These are phyloP conservation scores for Pseudonectria foliicola DNA, from an alignment of 2,329 filamentous ascomycete species.

Conservation along the genomic window DNA sequence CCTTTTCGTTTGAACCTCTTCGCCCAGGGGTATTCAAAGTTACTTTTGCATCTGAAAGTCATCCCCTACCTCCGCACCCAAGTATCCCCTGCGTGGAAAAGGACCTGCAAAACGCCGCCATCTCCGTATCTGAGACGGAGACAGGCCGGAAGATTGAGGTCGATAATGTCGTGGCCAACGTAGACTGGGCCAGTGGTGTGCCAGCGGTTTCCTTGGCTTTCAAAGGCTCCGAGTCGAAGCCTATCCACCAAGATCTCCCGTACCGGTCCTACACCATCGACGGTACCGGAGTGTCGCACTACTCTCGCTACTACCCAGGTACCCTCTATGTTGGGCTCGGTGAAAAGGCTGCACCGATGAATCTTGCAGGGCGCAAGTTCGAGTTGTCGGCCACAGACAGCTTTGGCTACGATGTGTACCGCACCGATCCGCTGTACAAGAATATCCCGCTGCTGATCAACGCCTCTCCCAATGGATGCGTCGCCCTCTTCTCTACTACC, in stretches of 20 bases:
- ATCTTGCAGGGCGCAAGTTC: conserved; percentile 60
- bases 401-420: conserved; percentile 66
- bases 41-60: conserved; percentile 54
- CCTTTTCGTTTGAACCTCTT: conserved; percentile 58
- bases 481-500: conserved; percentile 61
- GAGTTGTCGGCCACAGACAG: conserved; percentile 62
- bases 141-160: conserved; percentile 37
- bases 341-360: conserved; percentile 67
- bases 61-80: conserved; percentile 59
- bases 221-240: conserved; percentile 35
- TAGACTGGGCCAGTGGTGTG: conserved; percentile 49
- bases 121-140: conserved; percentile 23
- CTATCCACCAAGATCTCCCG: conserved; percentile 55
- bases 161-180: conserved; percentile 42
- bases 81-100: conserved; percentile 41
- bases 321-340: conserved; percentile 64
- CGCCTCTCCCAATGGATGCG: conserved; percentile 54
- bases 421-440: conserved; percentile 68
- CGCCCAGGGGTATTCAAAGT: conserved; percentile 59
- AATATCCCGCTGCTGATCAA: conserved; percentile 68
- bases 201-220: conserved; percentile 52
- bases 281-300: conserved; percentile 55
- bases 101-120: conserved; percentile 24
- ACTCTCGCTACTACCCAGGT: conserved; percentile 53
- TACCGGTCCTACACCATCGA: conserved; percentile 60